Percentiles rank a stretch among this genome's conserved stretches.
These are phyloP conservation scores for Penicillium malachiteum DNA, from an alignment of 495 filamentous ascomycete genomes.

Conservation along the genomic window DNA sequence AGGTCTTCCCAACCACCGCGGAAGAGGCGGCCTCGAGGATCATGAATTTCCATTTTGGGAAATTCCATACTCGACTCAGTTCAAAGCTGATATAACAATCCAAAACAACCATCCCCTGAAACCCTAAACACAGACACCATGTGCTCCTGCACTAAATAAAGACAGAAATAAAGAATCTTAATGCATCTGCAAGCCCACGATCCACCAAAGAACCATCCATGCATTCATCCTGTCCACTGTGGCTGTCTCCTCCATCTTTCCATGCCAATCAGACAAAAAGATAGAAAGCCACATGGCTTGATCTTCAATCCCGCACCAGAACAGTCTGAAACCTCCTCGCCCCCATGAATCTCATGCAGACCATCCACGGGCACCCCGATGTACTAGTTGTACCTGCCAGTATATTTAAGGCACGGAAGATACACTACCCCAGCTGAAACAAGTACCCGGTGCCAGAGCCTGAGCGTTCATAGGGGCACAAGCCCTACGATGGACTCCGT, in stretches of 20 bases:
- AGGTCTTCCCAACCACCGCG: too few species aligned
- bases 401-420: neutral
- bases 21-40: too few species aligned
- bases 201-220: neutral
- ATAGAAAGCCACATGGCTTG: constrained; percentile 4
- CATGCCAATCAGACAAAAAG: neutral
- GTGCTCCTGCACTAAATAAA: too few species aligned
- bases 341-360: neutral
- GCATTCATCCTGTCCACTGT: neutral
- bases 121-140: too few species aligned
- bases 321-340: constrained; percentile 1
- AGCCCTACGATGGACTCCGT: too few species aligned
- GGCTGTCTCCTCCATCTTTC: neutral
- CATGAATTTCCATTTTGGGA: too few species aligned
- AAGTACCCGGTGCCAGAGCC: neutral
- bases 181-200: too few species aligned
- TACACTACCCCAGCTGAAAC: neutral
- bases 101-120: too few species aligned
- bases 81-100: too few species aligned
- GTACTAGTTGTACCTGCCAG: neutral
- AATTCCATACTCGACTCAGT: too few species aligned
- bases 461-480: too few species aligned
- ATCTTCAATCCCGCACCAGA: neutral
- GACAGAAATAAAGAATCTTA: too few species aligned
- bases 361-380: neutral